Conservation (phyloP, 2,329 filamentous ascomycete species). For the Colletotrichum sansevieriae region DNA sequence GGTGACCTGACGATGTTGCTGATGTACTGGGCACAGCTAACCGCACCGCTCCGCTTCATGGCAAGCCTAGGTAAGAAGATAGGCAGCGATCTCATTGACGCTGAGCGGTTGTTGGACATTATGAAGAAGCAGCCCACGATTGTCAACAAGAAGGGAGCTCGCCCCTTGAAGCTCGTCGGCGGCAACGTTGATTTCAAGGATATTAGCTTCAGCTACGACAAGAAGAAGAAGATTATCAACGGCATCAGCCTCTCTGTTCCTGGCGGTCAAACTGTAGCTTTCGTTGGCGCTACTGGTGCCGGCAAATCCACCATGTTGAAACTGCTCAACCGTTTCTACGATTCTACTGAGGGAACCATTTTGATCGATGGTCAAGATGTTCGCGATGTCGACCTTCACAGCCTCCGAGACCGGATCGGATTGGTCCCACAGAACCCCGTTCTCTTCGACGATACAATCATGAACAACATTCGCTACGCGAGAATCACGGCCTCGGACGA, state of each 20-base stretch:
- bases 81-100: constrained; percentile 68
- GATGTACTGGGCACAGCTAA: constrained; percentile 81
- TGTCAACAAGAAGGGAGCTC: constrained; percentile 64
- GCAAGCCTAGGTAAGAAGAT: constrained; percentile 68
- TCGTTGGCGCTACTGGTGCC: constrained; percentile 71
- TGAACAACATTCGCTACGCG: constrained; percentile 71
- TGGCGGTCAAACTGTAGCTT: constrained; percentile 68
- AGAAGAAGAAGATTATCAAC: constrained; percentile 69
- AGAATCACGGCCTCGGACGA: constrained; percentile 66
- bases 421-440: constrained; percentile 69
- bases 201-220: constrained; percentile 71
- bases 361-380: constrained; percentile 69
- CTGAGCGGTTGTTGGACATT: constrained; percentile 69
- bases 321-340: constrained; percentile 71
- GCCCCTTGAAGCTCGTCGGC: constrained; percentile 62
- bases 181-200: constrained; percentile 68
- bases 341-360: constrained; percentile 66
- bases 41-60: constrained; percentile 79
- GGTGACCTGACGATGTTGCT: constrained; percentile 79
- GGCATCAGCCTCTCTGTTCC: constrained; percentile 64
- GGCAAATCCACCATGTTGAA: constrained; percentile 71
- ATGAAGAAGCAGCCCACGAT: constrained; percentile 70
- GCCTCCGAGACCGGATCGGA: constrained; percentile 66
- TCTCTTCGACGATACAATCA: constrained; percentile 69
- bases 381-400: constrained; percentile 64